phyloP scores from a whole-genome alignment of 805 yeast genomes.

The Pichia insulana region DNA sequence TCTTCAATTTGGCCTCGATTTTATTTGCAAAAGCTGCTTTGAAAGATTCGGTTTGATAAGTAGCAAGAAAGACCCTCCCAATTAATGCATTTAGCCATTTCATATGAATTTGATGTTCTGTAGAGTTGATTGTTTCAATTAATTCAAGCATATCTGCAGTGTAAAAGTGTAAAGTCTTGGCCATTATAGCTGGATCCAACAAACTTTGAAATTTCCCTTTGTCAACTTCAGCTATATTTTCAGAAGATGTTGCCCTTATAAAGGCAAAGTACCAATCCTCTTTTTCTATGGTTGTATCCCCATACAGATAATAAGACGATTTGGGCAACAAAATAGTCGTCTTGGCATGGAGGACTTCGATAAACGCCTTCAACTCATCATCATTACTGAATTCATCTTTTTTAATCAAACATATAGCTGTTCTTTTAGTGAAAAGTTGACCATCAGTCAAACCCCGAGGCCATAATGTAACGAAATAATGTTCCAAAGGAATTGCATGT shows the following conservation, averaged over 20 bases:
- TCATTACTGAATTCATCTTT: conserved; percentile 19
- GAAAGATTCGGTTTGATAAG: conserved; percentile 64
- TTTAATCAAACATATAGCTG: conserved; percentile 67
- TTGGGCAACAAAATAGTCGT: conserved; percentile 28
- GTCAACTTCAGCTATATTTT: conserved; percentile 16
- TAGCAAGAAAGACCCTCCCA: conserved; percentile 73
- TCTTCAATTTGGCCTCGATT: conserved; percentile 62
- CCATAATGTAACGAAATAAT: conserved; percentile 72
- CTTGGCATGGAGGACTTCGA: conserved; percentile 20
- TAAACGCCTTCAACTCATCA: conserved; percentile 37
- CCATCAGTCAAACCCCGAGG: conserved; percentile 71
- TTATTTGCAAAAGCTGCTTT: conserved; percentile 48
- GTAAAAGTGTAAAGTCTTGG: conserved; percentile 63
- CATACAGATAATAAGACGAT: conserved; percentile 51
- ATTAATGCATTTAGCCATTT: conserved; percentile 86
- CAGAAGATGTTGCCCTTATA: conserved; percentile 50
- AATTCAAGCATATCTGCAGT: conserved; percentile 66
- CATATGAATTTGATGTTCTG: conserved; percentile 74
- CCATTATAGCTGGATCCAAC: conserved; percentile 54
- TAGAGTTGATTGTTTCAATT: conserved; percentile 69
- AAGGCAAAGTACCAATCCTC: conserved; percentile 92
- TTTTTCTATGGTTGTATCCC: conserved; percentile 71
- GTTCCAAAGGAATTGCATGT: conserved; percentile 70
- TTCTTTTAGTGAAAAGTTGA: conserved; percentile 68
- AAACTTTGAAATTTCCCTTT: conserved; percentile 1